Evolutionary conservation across 129 eudicot genomes (phyloP), one percentile per base, ranked within the genome.

Genomic region (Tagetes patula): DNA sequence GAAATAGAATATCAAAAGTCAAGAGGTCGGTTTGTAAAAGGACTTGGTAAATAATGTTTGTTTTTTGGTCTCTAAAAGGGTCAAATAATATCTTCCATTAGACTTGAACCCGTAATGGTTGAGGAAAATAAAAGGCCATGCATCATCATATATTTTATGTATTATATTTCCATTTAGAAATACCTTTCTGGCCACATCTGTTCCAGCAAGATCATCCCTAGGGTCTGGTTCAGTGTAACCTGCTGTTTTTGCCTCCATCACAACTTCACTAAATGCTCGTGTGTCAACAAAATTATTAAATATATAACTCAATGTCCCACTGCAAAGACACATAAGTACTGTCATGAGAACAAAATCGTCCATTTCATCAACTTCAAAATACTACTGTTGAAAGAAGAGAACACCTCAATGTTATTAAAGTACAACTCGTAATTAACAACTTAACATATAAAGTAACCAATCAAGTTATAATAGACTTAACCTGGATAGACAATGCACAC

Each of bases 221-320:
- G 99, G 99, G 81, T 94, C 99, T 34, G 99, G 99, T 77, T 94
- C 99, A 6, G 99, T 94, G 78, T 83, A 94, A 79, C 99, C 99
- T 72, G 92, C 96, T 77, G 83, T 88, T 77, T 91, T 94, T 72
- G 99, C 97, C 85, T 88, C 97, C 50, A 67, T 80, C 70, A 94
- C 99, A 73, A 90, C 99, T 43, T 94, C 97, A 69, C 99, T 94
- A 54, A 94, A 94, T 67, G 86, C 81, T 74, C 83, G 69, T 71
- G 79, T 65, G 42, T 83, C 89, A 47, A 48, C 80, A 46, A 90
- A 94, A 80, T 82, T 94, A 86, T 94, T 94, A 71, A 94, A 94
- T 69, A 94, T 94, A 71, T 90, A 94, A 84, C 99, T 94, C 85
- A 94, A 80, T 32, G 99, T 94, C 71, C 99, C 99, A 75, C 99